phyloP scores from a whole-genome alignment of 2,329 filamentous ascomycete genomes.

The Neopestalotiopsis sp. region DNA sequence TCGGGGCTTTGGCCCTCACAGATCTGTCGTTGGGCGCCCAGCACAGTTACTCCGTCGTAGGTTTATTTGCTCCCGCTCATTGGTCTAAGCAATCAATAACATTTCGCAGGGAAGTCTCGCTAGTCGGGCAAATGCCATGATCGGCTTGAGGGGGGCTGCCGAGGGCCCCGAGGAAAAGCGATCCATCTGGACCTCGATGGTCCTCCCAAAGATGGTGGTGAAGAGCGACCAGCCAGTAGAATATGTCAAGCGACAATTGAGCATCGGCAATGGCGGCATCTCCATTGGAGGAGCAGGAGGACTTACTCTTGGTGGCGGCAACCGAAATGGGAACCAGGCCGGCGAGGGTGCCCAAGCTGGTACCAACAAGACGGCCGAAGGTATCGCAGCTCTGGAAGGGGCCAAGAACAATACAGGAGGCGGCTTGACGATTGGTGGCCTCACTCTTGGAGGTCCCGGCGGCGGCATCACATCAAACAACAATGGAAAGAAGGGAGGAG shows the following conservation, averaged over 20 bases:
- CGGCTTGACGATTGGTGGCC: constrained; percentile 5
- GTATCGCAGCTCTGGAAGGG: constrained; percentile 8
- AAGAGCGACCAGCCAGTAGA: neutral
- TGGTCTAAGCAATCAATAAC: constrained; percentile 7
- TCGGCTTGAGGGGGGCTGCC: neutral
- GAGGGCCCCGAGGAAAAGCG: neutral
- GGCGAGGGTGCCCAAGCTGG: constrained; percentile 2
- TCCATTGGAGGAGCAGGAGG: constrained; percentile 15
- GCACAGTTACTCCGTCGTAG: neutral
- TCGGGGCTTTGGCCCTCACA: constrained; percentile 21
- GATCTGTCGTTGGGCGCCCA: constrained; percentile 14
- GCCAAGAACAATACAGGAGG: constrained; percentile 14
- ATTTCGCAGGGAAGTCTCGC: constrained; percentile 23
- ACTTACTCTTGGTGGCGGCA: constrained; percentile 11
- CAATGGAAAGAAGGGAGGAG: constrained; percentile 6
- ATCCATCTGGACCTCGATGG: neutral
- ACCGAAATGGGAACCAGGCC: neutral
- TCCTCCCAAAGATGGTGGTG: constrained; percentile 13
- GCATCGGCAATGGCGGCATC: constrained; percentile 8
- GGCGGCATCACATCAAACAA: constrained; percentile 15
- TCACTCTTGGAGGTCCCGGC: constrained; percentile 8
- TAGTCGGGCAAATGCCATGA: constrained; percentile 23
- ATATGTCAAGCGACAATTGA: constrained; percentile 10
- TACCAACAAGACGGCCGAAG: constrained; percentile 14
- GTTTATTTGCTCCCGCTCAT: neutral